These are phyloP conservation scores for Rhazya stricta DNA, from an alignment of 257 asterid genomes.

Conservation along the genomic window DNA sequence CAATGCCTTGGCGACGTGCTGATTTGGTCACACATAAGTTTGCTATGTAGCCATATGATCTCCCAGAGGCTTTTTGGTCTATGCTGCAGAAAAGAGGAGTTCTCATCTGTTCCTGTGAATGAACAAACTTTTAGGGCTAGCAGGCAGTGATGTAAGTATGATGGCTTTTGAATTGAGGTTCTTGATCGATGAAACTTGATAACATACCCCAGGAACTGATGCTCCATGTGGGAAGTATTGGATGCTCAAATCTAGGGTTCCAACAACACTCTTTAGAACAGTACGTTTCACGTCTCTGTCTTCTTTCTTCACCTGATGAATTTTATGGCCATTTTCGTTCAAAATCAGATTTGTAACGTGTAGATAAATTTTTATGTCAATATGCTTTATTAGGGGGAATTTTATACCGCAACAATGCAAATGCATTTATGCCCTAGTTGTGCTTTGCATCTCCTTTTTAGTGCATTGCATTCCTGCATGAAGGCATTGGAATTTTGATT, in stretches of 20 bases:
- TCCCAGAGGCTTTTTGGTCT: constrained; percentile 23
- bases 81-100: constrained; percentile 33
- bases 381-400: not conserved
- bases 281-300: constrained; percentile 26
- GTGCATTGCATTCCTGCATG: constrained; percentile 50
- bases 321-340: not conserved
- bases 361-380: not conserved
- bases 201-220: constrained; percentile 53
- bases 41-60: constrained; percentile 54
- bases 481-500: not conserved
- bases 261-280: constrained; percentile 42
- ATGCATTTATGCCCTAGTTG: constrained; percentile 48
- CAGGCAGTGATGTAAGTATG: not conserved
- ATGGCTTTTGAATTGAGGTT: not conserved
- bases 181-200: not conserved
- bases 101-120: constrained; percentile 41
- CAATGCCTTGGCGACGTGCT: constrained; percentile 66
- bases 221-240: constrained; percentile 40
- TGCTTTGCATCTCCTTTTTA: constrained; percentile 54
- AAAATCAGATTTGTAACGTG: not conserved
- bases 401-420: constrained; percentile 56
- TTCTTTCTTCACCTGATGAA: constrained; percentile 46
- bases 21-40: constrained; percentile 70
- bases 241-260: constrained; percentile 65
- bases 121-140: not conserved